Conservation (phyloP, 345 rosid species). For the Erucastrum elatum region DNA sequence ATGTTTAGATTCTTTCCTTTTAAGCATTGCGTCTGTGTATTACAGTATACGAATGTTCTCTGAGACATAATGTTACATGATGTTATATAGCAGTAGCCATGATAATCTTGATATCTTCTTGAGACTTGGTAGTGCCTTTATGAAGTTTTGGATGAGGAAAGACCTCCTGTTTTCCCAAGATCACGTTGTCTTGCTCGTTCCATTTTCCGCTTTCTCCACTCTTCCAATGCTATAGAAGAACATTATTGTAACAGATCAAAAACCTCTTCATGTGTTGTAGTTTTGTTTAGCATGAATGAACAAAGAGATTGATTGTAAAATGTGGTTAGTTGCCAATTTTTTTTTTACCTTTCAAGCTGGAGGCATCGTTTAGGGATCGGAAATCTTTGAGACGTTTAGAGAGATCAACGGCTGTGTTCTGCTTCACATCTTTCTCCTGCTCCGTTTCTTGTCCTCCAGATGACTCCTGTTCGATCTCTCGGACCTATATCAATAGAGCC, state of each 20-base stretch:
- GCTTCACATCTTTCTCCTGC: conserved; percentile 59
- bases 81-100: not conserved
- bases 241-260: conserved; percentile 7
- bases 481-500: conserved; percentile 50
- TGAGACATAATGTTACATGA: not conserved
- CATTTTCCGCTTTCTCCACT: conserved; percentile 91
- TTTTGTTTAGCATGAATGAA: not conserved
- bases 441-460: conserved; percentile 51
- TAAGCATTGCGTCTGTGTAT: not conserved
- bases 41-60: not conserved
- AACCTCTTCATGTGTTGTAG: not conserved
- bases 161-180: conserved; percentile 65
- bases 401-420: conserved; percentile 61
- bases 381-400: conserved; percentile 83
- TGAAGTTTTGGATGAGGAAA: conserved; percentile 39
- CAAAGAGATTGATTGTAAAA: not conserved
- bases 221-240: conserved; percentile 61
- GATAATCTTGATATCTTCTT: not conserved
- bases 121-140: not conserved
- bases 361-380: conserved; percentile 60
- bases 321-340: not conserved
- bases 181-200: conserved; percentile 74
- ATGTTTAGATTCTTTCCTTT: not conserved
- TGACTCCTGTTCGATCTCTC: conserved; percentile 77
- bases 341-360: conserved; percentile 69